Evolutionary conservation across 345 rosid genomes (phyloP).

Genomic region (Leavenworthia alabamica): DNA sequence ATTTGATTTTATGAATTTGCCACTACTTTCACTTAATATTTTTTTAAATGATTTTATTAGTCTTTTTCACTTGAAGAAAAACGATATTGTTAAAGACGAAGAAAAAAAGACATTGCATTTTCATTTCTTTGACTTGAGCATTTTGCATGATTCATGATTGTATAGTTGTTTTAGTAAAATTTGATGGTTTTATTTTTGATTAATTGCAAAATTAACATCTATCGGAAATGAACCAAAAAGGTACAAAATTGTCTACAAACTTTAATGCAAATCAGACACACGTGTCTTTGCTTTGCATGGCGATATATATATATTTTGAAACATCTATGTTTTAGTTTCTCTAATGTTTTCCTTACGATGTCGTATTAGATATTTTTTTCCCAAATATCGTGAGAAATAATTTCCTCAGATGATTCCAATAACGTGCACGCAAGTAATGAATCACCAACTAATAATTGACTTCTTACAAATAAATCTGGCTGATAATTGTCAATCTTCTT

Average conservation of each 20-base stretch:
- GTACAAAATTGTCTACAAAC: constrained; percentile 31
- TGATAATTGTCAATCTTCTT: constrained; percentile 3
- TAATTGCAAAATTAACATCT: background rate
- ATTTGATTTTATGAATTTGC: too few species aligned
- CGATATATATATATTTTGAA: constrained; percentile 6
- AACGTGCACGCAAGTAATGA: constrained; percentile 36
- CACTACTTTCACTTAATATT: background rate
- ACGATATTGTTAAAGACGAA: background rate
- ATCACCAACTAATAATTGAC: constrained; percentile 38
- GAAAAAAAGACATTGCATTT: background rate
- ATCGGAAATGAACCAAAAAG: background rate
- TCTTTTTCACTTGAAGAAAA: background rate
- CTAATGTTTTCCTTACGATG: background rate
- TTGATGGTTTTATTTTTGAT: background rate
- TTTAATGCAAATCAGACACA: constrained; percentile 48
- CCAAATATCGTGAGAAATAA: background rate
- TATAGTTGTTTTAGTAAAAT: background rate
- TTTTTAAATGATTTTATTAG: background rate
- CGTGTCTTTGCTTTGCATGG: constrained; percentile 45
- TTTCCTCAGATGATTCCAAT: constrained; percentile 13
- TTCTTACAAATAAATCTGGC: constrained; percentile 15
- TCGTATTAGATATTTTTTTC: background rate
- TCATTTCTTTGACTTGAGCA: background rate
- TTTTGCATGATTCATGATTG: constrained; percentile 15
- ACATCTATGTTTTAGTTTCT: background rate